Evolutionary conservation across 305 asterid species (phyloP).

Genomic region (Fraxinus velutina): DNA sequence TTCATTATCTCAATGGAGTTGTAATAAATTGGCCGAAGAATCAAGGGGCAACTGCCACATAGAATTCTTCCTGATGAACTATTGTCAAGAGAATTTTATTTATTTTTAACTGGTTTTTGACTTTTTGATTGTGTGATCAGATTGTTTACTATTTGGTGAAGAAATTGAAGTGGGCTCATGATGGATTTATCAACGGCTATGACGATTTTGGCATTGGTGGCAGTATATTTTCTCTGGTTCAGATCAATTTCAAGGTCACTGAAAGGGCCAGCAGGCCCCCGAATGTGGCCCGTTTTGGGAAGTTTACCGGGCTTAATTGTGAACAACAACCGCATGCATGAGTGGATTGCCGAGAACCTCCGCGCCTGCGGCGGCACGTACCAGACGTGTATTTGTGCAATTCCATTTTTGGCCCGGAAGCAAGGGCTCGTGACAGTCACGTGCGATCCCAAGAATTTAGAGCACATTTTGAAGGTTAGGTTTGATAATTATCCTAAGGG

Average conservation of each 20-base stretch:
- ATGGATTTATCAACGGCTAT: conserved; percentile 54
- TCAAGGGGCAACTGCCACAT: not conserved
- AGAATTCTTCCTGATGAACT: no score
- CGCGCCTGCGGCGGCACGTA: conserved; percentile 78
- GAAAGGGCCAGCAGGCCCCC: conserved; percentile 54
- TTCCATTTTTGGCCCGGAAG: conserved; percentile 64
- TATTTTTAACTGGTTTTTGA: not conserved
- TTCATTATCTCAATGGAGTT: not conserved
- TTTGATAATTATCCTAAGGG: conserved; percentile 64
- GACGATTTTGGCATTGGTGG: conserved; percentile 37
- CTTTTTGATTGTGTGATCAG: not conserved
- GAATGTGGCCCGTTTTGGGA: conserved; percentile 72
- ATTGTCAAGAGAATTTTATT: not conserved
- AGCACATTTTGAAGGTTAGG: conserved; percentile 66
- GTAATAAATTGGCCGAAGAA: not conserved
- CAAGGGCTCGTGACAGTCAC: conserved; percentile 90
- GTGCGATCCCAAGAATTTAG: conserved; percentile 81
- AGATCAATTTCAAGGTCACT: conserved; percentile 45
- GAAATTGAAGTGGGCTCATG: not conserved
- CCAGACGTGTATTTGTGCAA: conserved; percentile 70
- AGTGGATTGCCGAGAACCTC: conserved; percentile 81
- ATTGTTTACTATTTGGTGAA: not conserved
- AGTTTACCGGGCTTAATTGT: conserved; percentile 74
- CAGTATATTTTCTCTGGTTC: conserved; percentile 62
- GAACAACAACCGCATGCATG: conserved; percentile 64